Evolutionary conservation across 176 grass and related monocot species (phyloP).

Genomic region (Zea luxurians): DNA sequence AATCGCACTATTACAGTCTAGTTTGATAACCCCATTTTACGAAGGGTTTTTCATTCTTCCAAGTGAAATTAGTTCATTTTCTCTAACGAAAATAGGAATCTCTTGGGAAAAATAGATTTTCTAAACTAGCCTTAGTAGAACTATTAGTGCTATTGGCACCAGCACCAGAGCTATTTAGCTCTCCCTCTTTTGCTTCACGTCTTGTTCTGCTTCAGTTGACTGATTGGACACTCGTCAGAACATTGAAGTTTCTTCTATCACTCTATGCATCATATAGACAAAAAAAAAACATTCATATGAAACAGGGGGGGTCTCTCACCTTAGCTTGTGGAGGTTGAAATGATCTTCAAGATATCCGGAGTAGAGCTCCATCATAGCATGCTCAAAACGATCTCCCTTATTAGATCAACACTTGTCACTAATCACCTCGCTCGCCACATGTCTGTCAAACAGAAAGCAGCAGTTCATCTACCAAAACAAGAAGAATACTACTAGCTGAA

Average conservation of each 20-base stretch:
- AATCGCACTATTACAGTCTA: conserved; percentile 4
- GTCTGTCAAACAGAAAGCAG: neutral
- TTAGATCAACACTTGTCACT: neutral
- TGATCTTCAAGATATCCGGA: conserved; percentile 74
- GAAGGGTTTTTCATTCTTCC: no score
- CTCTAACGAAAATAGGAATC: no score
- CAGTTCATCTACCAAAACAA: conserved; percentile 2
- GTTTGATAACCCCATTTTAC: no score
- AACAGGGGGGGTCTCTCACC: conserved; percentile 5
- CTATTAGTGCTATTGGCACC: neutral
- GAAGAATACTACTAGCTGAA: conserved; percentile 21
- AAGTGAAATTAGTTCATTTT: no score
- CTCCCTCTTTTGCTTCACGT: conserved; percentile 5
- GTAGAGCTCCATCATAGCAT: conserved; percentile 86
- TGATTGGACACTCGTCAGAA: conserved; percentile 15
- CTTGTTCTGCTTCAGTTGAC: conserved; percentile 10
- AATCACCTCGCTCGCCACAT: conserved; percentile 20
- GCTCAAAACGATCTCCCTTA: conserved; percentile 31
- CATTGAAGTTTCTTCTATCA: neutral
- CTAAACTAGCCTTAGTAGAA: no score
- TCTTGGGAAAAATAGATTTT: no score
- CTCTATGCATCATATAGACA: neutral
- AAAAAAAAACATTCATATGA: neutral
- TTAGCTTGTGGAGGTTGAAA: conserved; percentile 70
- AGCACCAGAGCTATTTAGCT: neutral